A percentile compares a stretch with the other conserved stretches of the same genome.
These are phyloP conservation scores for Fistulinella cinereoalba DNA, from an alignment of 1,284 basidiomycete species.

Conservation along the genomic window DNA sequence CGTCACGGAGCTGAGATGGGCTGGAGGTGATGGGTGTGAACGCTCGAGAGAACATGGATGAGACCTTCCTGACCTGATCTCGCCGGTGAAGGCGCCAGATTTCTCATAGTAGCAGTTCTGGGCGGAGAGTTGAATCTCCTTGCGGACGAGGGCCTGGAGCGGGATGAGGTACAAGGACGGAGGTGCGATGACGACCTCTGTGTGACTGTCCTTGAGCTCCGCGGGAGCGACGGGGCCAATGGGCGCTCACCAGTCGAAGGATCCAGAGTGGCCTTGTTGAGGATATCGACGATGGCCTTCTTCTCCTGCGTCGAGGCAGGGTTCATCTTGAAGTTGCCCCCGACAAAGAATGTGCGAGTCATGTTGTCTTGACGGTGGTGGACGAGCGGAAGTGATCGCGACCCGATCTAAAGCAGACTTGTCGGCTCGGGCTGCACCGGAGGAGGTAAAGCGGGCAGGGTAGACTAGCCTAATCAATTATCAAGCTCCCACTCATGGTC, in stretches of 20 bases:
- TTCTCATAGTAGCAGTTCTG: conserved; percentile 90
- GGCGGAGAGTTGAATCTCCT: conserved; percentile 76
- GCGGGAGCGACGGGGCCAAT: background rate
- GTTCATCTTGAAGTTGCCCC: conserved; percentile 98
- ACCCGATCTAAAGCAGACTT: conserved; percentile 1
- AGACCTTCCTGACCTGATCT: conserved; percentile 66
- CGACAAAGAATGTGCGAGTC: conserved; percentile 84
- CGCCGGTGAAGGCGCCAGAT: conserved; percentile 93
- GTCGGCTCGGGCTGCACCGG: conserved; percentile 7
- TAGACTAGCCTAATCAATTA: no score
- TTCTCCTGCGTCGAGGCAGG: conserved; percentile 65
- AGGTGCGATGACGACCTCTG: conserved; percentile 91
- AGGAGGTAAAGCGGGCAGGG: background rate
- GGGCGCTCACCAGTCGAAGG: conserved; percentile 60
- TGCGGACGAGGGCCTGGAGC: conserved; percentile 56
- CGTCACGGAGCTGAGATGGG: conserved; percentile 81
- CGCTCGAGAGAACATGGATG: background rate
- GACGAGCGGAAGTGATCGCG: conserved; percentile 1
- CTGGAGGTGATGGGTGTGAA: conserved; percentile 36
- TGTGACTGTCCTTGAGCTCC: conserved; percentile 1
- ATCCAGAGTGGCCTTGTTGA: conserved; percentile 80
- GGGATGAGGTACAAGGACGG: conserved; percentile 85
- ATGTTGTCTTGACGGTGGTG: conserved; percentile 35
- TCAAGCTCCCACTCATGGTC: no score
- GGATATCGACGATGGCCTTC: conserved; percentile 57